Evolutionary conservation across 345 rosid genomes (phyloP), one percentile per base, ranked within the genome.

Genomic region (Lumnitzera racemosa): DNA sequence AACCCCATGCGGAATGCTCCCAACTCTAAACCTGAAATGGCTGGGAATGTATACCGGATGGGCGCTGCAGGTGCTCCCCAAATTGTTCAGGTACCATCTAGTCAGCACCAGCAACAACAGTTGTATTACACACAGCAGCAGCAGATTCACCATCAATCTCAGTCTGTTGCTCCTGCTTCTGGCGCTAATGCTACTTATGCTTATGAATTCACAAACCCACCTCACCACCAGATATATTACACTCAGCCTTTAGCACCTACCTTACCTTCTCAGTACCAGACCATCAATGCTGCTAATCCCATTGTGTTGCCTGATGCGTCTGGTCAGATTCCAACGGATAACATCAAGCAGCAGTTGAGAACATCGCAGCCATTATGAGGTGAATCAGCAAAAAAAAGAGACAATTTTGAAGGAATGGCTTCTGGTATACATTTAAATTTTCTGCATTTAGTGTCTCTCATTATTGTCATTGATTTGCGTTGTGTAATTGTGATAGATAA

Each of bases 241-340:
- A 74, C 95, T n/a, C 99, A 83, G 72, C 88, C 84, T 67, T 25
- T 81, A 67, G 86, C 83, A 12, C 85, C 81, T 24, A 48, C 80
- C 24, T 69, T 83, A 71, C 80, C 87, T 60, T 76, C 89, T 53
- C 99, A 86, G 74, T 94, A 90, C 73, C 99, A 94, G 66, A 94
- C 99, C 60, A 82, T 87, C 86, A 64, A 83, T 0, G 50, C 59
- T 15, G 72, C 48, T 12, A 55, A 46, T 46, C 53, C 67, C 11
- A 57, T 61, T 6, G 61, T 49, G 17, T 12, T 68, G 72, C 66
- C 72, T 2, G 67, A 69, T 46, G 63, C 46, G 31, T 51, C 67
- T 0, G 54, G 51, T 62, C 72, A 62, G 50, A 66, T 15, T 47
- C 52, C 72, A 1, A 53, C 43, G 2, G 72, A 69, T 13, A 29